Conservation (phyloP, 495 filamentous ascomycete species). For the Amphirosellinia nigrospora region DNA sequence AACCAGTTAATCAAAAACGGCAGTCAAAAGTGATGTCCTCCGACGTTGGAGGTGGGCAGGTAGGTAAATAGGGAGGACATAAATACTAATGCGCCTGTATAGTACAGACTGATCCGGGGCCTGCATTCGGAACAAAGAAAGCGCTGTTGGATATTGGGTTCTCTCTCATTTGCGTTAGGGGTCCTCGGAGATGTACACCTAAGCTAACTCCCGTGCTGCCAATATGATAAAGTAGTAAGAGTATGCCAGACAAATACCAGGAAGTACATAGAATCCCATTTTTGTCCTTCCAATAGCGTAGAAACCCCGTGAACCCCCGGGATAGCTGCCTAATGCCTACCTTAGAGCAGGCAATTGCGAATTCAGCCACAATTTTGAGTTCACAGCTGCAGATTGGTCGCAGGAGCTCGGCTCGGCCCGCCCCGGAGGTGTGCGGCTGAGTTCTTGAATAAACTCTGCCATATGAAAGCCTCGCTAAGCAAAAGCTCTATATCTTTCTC, state of each 20-base stretch:
- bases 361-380: neutral
- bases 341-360: neutral
- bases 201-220: neutral
- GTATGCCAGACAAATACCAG: neutral
- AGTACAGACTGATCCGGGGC: neutral
- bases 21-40: neutral
- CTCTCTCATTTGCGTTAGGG: neutral
- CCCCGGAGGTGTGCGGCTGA: slow-evolving; percentile 81
- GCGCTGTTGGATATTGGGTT: neutral
- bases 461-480: slow-evolving; percentile 94
- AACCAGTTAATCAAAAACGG: slow-evolving; percentile 5
- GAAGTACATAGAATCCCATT: neutral
- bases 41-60: neutral
- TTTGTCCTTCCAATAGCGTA: neutral
- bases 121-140: neutral
- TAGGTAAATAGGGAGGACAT: neutral
- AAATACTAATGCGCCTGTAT: neutral
- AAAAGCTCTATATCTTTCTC: slow-evolving; percentile 97
- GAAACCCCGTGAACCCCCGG: neutral
- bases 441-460: slow-evolving; percentile 90
- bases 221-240: neutral
- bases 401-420: slow-evolving; percentile 44
- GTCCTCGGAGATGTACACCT: neutral
- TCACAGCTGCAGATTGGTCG: slow-evolving; percentile 52
- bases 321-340: neutral